A percentile compares a stretch with the other conserved stretches of the same genome.
Evolutionary conservation across 2,329 filamentous ascomycete species (phyloP).

Genomic region (Neonectria punicea): DNA sequence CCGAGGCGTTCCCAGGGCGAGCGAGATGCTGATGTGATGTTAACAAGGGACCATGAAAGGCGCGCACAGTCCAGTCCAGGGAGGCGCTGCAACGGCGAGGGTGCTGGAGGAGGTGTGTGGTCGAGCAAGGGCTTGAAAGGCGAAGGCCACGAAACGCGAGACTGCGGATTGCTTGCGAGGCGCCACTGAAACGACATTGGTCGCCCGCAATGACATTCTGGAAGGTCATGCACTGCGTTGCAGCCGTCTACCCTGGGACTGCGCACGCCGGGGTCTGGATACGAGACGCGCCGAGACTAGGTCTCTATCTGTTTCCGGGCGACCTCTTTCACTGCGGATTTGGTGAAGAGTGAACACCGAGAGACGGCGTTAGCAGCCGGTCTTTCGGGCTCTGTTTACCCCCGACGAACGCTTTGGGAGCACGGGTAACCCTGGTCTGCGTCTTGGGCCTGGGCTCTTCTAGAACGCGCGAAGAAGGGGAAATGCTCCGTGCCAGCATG

Average conservation of each 20-base stretch:
- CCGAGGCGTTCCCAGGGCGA: slow-evolving; percentile 37
- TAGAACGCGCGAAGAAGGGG: not conserved
- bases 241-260: not conserved
- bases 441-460: not conserved
- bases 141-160: slow-evolving; percentile 2
- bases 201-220: slow-evolving; percentile 3
- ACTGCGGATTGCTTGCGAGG: slow-evolving; percentile 3
- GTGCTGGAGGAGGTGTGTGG: not conserved
- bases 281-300: not conserved
- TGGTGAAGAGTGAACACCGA: not conserved
- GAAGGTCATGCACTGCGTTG: slow-evolving; percentile 13
- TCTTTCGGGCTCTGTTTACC: not conserved
- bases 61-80: not conserved
- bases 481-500: not conserved
- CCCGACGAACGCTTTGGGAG: not conserved
- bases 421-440: not conserved
- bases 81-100: not conserved
- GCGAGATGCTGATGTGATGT: not conserved
- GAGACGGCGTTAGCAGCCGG: not conserved
- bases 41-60: too few species aligned
- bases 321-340: not conserved
- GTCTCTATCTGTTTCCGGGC: not conserved
- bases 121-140: not conserved
- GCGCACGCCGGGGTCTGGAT: slow-evolving; percentile 1
- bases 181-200: slow-evolving; percentile 3